Percentiles rank a stretch among this genome's conserved stretches.
phyloP scores from a whole-genome alignment of 2,329 filamentous ascomycete species.

The Lasiodiplodia theobromae region DNA sequence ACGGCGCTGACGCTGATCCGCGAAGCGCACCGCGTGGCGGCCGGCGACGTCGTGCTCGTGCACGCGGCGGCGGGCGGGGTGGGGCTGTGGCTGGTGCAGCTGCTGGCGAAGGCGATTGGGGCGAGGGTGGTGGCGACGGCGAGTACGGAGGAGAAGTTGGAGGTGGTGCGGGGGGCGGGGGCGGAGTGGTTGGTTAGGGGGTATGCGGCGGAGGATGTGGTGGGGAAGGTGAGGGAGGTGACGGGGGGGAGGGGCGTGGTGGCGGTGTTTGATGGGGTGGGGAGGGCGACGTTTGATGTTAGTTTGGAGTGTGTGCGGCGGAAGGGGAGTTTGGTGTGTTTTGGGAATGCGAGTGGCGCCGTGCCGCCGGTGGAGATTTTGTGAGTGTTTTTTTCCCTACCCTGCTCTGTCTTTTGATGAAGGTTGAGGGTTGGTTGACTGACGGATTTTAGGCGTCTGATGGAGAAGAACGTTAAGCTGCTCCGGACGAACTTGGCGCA shows the following conservation, averaged over 20 bases:
- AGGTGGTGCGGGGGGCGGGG: constrained; percentile 72
- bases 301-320: constrained; percentile 75
- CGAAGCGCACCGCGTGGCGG: constrained; percentile 74
- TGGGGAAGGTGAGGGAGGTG: constrained; percentile 68
- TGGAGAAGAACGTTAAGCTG: constrained; percentile 78
- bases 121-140: constrained; percentile 83
- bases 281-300: constrained; percentile 82
- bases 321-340: constrained; percentile 79
- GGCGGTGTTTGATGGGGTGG: constrained; percentile 86
- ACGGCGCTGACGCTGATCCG: constrained; percentile 81
- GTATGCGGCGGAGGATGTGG: constrained; percentile 67
- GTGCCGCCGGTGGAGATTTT: constrained; percentile 72
- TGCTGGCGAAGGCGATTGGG: constrained; percentile 71
- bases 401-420: constrained; percentile 38
- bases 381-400: constrained; percentile 64
- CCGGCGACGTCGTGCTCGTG: constrained; percentile 81
- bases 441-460: constrained; percentile 54
- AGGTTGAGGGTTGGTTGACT: not conserved
- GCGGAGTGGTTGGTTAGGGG: constrained; percentile 73
- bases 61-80: constrained; percentile 88
- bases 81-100: constrained; percentile 72
- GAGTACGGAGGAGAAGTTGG: constrained; percentile 74
- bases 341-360: constrained; percentile 82
- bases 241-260: constrained; percentile 76
- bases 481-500: constrained; percentile 75